Evolutionary conservation across 2,329 filamentous ascomycete species (phyloP), one percentile per base, ranked within the genome.

Genomic region (Hymenoscyphus occultus): DNA sequence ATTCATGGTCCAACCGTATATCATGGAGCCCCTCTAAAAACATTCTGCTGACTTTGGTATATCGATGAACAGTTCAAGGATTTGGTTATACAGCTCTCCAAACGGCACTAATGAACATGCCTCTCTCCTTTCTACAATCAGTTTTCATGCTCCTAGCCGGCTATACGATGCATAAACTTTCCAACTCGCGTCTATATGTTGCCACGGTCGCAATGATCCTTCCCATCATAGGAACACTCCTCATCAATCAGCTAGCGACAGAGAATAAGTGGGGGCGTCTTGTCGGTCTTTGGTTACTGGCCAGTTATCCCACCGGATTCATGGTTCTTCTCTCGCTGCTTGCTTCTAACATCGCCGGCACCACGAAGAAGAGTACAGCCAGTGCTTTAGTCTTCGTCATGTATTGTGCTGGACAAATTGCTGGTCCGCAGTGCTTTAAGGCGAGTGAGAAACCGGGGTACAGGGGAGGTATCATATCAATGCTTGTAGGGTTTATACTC

Each of bases 291-390:
- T 76, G 75, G 75, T 66, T 77, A 0, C 62, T 76, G 54, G 72
- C 72, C 6, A 68, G 70, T 2, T 75, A 75, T 61, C 73, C 73
- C 0, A 72, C 75, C 2, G 73, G 72, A 10, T 75, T 76, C 65
- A 73, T 76, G 73, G 67, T 75, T 40, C 84, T 0, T 87, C 88
- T 74, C 76, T 61, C 60, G 7, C 56, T 71, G 5, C 54, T 6
- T 87, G 88, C 71, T 2, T 85, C 83, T 19, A 90, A 90, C 74
- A 89, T 86, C 0, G 87, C 80, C 0, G 88, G 88, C 4, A 83
- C 81, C 14, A 74, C 73, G 3, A 74, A 74, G 60, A 74, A 72
- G 65, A 71, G 67, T 51, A 73, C 70, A 31, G 67, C 68, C n/a
- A 70, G 56, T 42, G 70, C 64, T 5, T 65, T 73, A 42, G 63